Conservation (phyloP, 2,329 filamentous ascomycete species). For the Lachnum nothofagi region DNA sequence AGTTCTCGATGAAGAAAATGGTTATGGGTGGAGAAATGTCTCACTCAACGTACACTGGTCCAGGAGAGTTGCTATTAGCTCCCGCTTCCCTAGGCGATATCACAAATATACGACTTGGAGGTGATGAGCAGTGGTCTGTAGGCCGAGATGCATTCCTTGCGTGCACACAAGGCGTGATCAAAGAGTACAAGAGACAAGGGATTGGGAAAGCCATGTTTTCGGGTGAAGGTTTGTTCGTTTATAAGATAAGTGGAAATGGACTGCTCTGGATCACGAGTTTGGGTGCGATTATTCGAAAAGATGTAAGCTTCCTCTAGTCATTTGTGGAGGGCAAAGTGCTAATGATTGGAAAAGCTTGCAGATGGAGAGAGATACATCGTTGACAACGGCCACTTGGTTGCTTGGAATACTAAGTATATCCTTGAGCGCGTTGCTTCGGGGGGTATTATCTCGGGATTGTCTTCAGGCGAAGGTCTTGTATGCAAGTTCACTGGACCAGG, state of each 20-base stretch:
- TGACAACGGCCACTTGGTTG: slow-evolving; percentile 88
- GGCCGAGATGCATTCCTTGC: slow-evolving; percentile 84
- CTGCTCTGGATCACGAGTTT: slow-evolving; percentile 89
- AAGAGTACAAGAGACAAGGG: slow-evolving; percentile 80
- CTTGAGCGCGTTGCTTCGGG: slow-evolving; percentile 87
- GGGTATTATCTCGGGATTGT: slow-evolving; percentile 82
- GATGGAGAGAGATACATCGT: slow-evolving; percentile 84
- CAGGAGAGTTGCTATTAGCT: slow-evolving; percentile 81
- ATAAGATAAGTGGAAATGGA: slow-evolving; percentile 75
- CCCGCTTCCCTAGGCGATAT: slow-evolving; percentile 80
- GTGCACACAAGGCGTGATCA: slow-evolving; percentile 78
- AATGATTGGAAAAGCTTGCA: slow-evolving; percentile 36
- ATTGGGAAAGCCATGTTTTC: slow-evolving; percentile 89
- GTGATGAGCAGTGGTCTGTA: slow-evolving; percentile 73
- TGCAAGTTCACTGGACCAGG: slow-evolving; percentile 93
- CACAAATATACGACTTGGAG: slow-evolving; percentile 68
- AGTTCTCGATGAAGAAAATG: slow-evolving; percentile 90
- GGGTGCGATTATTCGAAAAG: slow-evolving; percentile 90
- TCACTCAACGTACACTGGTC: slow-evolving; percentile 77
- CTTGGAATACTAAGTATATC: slow-evolving; percentile 93
- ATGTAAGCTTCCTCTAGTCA: slow-evolving; percentile 54
- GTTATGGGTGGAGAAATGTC: slow-evolving; percentile 74
- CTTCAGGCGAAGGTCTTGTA: slow-evolving; percentile 79
- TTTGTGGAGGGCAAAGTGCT: slow-evolving; percentile 3
- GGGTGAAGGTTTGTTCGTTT: slow-evolving; percentile 86